Base-by-base conservation (phyloP, 352 stramenopile genomes). In the Phytophthora citricola region DNA sequence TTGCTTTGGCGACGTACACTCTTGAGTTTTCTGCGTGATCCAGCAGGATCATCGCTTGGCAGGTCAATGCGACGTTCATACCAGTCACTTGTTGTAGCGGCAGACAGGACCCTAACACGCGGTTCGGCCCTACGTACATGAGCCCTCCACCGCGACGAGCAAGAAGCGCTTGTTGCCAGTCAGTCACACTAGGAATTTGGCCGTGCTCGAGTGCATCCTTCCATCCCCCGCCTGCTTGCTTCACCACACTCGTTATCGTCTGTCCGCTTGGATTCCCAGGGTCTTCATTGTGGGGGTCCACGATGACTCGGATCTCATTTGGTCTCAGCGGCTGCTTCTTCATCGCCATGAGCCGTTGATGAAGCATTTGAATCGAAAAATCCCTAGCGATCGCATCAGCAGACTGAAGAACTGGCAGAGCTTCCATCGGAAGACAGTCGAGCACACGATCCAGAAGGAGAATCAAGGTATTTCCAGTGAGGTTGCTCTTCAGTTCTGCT, bases 1-100 rank as follows among this genome's bases (percentile, higher is more conserved):
- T 97, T 97, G 69, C 85, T 96, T 71, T 95, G 89, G 20, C 91
- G 76, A 14, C 90, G 76, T n/a, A 67, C 67, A 40, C 85, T 97
- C 22, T 61, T 69, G 10, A 54, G 54, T 92, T 97, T 60, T 97
- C 88, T 3, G 86, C 83, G n/a, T 87, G 85, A 60, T 96, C 88
- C 0, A 95, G 58, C 4, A 94, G 48, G 39, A 95, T 60, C 22
- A 94, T 66, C 5, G 83, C 79, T 55, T 94, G 83, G 45, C 86
- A 96, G n/a, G 76, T 81, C 17, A 64, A 50, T 4, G 69, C 58
- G 4, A 86, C 58, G 56, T 89, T 92, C 79, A 97, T 91, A 0
- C 79, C 83, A n/a, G 81, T 75, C 4, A 97, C 65, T 3, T 79
- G 74, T 4, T 41, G 58, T 10, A 78, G 63, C 2, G 61, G 68